Base-by-base conservation (phyloP, 2,329 filamentous ascomycete genomes). In the Bimuria novae-zelandiae region DNA sequence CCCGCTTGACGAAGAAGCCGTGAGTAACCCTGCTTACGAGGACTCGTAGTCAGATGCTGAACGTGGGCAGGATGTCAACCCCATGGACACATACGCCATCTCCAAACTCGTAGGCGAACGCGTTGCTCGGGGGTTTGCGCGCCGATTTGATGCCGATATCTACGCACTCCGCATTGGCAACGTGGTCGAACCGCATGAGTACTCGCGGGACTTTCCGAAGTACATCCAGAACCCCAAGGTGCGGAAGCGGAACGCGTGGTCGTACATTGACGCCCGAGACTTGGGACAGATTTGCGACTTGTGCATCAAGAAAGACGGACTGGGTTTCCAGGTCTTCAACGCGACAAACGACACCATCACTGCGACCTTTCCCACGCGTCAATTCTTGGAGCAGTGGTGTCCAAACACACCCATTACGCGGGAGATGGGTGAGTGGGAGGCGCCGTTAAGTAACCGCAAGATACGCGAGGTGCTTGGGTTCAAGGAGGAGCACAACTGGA, bases 241-340 rank as follows among this genome's bases (percentile, higher is more conserved):
- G 2, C 75, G 83, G 49, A 82, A 82, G 61, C 73, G 79, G 1
- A 84, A 86, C 63, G 84, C 81, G 0, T 87, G 84, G 84, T 80
- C 77, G 19, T 87, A 88, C 64, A 84, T 84, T 19, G 84, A 87
- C 64, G 82, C 82, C 0, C 69, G 84, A 3, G 84, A 87, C 60
- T 66, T 87, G 2, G 85, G 83, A 0, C 81, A 84, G 67, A 86
- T 87, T 51, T 86, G 82, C 62, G 75, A 85, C 56, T 62, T 82
- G 7, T 79, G 76, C 16, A 75, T 86, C 4, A 59, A 77, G 54
- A 82, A 79, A 58, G 76, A 78, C 62, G 83, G 81, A 0, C 62
- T 87, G 8, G 84, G 84, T 0, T 87, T 84, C 59, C 83, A 87
- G 63, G 72, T 86, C 0, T 87, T 87, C 69, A 87, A 87, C 62